Evolutionary conservation across 2,329 filamentous ascomycete species (phyloP).

Genomic region (Dactylonectria estremocensis): DNA sequence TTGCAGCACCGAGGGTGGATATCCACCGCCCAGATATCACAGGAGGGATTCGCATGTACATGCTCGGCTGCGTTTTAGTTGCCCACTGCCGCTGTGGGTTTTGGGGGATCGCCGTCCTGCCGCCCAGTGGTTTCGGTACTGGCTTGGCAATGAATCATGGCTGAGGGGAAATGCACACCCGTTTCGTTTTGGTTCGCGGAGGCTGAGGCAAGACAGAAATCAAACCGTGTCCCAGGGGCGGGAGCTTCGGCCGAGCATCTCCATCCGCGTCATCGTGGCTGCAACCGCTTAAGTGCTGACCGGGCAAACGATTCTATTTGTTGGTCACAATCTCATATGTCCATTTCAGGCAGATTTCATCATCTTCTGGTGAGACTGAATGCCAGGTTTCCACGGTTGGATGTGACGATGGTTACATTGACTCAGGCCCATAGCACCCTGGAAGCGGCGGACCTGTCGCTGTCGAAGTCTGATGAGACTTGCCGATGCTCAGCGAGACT

Average conservation of each 20-base stretch:
- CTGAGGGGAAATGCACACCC: not conserved
- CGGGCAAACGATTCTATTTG: not conserved
- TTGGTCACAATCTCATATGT: not conserved
- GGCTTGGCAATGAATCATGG: constrained; percentile 2
- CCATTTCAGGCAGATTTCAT: constrained; percentile 20
- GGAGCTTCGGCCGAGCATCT: constrained; percentile 3
- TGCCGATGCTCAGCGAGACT: not conserved
- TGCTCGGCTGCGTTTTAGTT: not conserved
- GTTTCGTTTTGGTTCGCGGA: constrained; percentile 8
- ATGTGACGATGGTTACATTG: constrained; percentile 17
- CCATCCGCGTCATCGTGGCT: constrained; percentile 17
- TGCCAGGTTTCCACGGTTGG: constrained; percentile 5
- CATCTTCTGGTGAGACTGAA: constrained; percentile 19
- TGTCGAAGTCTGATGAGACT: constrained; percentile 16
- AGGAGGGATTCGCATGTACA: constrained; percentile 1
- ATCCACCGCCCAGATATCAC: constrained; percentile 27
- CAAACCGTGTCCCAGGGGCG: constrained; percentile 16
- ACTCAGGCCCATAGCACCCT: constrained; percentile 11
- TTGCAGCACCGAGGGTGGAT: constrained; percentile 24
- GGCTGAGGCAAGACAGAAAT: constrained; percentile 15
- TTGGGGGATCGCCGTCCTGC: constrained; percentile 24
- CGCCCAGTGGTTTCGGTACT: constrained; percentile 11
- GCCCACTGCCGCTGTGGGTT: constrained; percentile 11
- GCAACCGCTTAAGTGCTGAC: constrained; percentile 20
- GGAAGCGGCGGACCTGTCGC: constrained; percentile 14